Base-by-base conservation (phyloP, 169 alveolate genomes). In the Eimeria nieschulzi region DNA sequence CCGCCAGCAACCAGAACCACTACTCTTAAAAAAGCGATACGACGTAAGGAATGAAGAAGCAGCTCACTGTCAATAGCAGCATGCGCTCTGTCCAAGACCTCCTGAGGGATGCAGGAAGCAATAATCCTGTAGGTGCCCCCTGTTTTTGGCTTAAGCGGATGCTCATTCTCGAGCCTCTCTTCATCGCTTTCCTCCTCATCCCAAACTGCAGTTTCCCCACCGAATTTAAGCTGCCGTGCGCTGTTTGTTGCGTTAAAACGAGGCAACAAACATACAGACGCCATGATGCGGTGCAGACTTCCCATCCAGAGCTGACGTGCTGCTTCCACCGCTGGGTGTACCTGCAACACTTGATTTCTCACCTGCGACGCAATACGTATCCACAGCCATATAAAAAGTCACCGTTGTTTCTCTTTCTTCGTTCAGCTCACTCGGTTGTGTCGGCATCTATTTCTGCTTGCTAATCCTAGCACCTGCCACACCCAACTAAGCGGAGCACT, bases 271-370 rank as follows among this genome's bases (percentile, higher is more conserved):
- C 94, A 85, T 66, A 93, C 80, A 5, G 85, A 68, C 9, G 90
- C 95, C 15, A 93, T 51, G 17, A 87, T 78, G 53, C 80, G 63
- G 78, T 93, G 93, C 72, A 93, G 25, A 17, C 72, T 68, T 9
- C 91, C 92, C 90, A 83, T 80, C 95, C 95, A 93, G 63, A 21
- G 68, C 93, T 93, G 95, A 25, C 93, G 94, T 9, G 95, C 95
- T n/a, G 92, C 87, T 84, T 93, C 94, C 53, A 73, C 88, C 5
- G 94, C 87, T 0, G 95, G 95, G 9, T 51, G 72, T n/a, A 93
- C 82, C 7, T 85, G 75, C 68, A 93, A 63, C 61, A 90, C 92
- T 46, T 87, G 95, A 46, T 87, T 76, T 7, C 83, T 54, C n/a
- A 92, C 90, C 92, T 92, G 33, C 21, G 33, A 19, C 61, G 19